Percentiles rank a stretch among this genome's conserved stretches.
These are phyloP conservation scores for Sporobolomyces phaffii DNA, from an alignment of 768 basidiomycete genomes.

Conservation along the genomic window DNA sequence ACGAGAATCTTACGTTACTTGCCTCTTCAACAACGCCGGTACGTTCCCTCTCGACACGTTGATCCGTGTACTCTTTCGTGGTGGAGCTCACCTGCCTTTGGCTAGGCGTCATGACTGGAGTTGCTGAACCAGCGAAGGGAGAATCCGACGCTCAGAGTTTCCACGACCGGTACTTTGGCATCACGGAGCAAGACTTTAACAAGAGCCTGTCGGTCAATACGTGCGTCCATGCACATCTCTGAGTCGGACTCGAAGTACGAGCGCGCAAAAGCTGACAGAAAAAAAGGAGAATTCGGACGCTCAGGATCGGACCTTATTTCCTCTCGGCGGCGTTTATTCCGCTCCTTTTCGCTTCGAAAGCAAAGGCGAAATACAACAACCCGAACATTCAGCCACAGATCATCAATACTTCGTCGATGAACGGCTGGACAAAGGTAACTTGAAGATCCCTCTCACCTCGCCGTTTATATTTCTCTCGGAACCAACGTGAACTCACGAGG, in stretches of 20 bases:
- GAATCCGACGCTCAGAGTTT: slow-evolving; percentile 49
- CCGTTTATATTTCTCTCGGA: too few species aligned
- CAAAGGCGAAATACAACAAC: slow-evolving; percentile 42
- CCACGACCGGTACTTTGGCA: slow-evolving; percentile 49
- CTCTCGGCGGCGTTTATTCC: slow-evolving; percentile 27
- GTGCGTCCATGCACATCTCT: not conserved
- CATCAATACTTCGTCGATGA: slow-evolving; percentile 55
- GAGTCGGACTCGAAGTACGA: too few species aligned
- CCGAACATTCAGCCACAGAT: slow-evolving; percentile 52
- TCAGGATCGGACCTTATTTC: slow-evolving; percentile 30
- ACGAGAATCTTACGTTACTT: slow-evolving; percentile 11
- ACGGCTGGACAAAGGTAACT: too few species aligned
- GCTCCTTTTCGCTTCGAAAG: slow-evolving; percentile 14
- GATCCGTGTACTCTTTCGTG: too few species aligned
- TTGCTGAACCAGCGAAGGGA: not conserved
- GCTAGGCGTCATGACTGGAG: slow-evolving; percentile 20
- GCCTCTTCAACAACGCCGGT: slow-evolving; percentile 30
- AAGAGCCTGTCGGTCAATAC: slow-evolving; percentile 43
- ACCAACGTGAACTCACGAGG: slow-evolving; percentile 50
- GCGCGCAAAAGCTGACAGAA: too few species aligned
- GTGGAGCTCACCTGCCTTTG: too few species aligned
- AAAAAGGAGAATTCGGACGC: not conserved
- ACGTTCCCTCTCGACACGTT: too few species aligned
- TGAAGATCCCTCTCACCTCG: too few species aligned
- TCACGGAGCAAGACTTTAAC: slow-evolving; percentile 49